A percentile compares a stretch with the other conserved stretches of the same genome.
Conservation (phyloP, 2,329 filamentous ascomycete genomes). For the Talaromyces sp. region DNA sequence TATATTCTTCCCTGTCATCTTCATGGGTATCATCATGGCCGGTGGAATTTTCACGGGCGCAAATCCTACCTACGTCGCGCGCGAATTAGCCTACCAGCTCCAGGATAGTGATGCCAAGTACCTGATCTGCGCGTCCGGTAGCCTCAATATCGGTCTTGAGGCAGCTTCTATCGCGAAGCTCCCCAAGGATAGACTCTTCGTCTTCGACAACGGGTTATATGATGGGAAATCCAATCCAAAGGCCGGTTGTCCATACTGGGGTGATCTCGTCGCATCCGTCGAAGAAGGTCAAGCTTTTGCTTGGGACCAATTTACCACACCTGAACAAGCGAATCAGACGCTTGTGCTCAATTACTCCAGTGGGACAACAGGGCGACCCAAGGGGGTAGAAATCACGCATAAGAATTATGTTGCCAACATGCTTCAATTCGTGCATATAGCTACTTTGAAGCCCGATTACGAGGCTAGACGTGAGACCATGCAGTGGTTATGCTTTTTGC, state of each 20-base stretch:
- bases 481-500: conserved; percentile 68
- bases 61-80: conserved; percentile 68
- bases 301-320: conserved; percentile 57
- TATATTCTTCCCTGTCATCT: conserved; percentile 70
- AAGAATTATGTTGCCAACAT: conserved; percentile 74
- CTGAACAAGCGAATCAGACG: conserved; percentile 42
- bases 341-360: conserved; percentile 74
- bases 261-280: conserved; percentile 57
- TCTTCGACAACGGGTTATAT: conserved; percentile 63
- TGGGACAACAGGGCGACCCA: conserved; percentile 78
- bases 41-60: conserved; percentile 78
- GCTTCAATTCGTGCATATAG: conserved; percentile 58
- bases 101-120: conserved; percentile 69
- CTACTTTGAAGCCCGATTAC: conserved; percentile 53
- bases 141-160: conserved; percentile 65
- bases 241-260: conserved; percentile 63
- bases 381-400: conserved; percentile 83
- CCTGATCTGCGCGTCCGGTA: conserved; percentile 61
- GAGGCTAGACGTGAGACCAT: conserved; percentile 46
- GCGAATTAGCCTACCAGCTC: conserved; percentile 76
- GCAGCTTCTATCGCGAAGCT: conserved; percentile 65
- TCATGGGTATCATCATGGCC: conserved; percentile 75
- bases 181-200: conserved; percentile 59
- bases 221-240: conserved; percentile 43
- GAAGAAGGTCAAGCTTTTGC: conserved; percentile 59